Evolutionary conservation across 2,329 filamentous ascomycete species (phyloP).

Genomic region (Fusarium oligoseptatum): DNA sequence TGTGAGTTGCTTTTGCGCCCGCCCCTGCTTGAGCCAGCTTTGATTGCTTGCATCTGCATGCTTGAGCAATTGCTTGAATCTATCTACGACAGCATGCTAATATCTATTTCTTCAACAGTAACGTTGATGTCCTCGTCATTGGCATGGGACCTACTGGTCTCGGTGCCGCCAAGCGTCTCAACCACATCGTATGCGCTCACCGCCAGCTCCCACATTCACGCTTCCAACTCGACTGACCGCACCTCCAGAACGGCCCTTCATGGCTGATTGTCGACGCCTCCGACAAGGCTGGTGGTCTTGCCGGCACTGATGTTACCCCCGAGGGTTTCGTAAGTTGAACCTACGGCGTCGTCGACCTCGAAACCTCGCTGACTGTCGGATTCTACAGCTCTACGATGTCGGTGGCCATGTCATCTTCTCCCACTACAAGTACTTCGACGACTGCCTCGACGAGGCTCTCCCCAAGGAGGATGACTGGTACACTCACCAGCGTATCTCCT

Average conservation of each 20-base stretch:
- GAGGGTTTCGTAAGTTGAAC: conserved; percentile 90
- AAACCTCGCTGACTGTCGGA: conserved; percentile 36
- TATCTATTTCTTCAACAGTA: conserved; percentile 63
- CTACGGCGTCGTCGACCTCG: conserved; percentile 20
- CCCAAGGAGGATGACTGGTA: conserved; percentile 97
- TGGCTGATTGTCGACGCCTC: conserved; percentile 97
- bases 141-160: conserved; percentile 97
- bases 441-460: conserved; percentile 96
- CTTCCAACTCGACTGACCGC: conserved; percentile 42
- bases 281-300: conserved; percentile 93
- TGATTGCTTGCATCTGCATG: conserved; percentile 11
- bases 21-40: conserved; percentile 17
- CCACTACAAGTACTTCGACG: conserved; percentile 99
- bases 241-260: conserved; percentile 82
- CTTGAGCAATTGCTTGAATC: background rate
- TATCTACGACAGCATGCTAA: conserved; percentile 31
- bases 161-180: conserved; percentile 96
- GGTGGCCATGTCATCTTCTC: conserved; percentile 99
- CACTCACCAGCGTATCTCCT: conserved; percentile 97
- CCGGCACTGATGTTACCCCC: conserved; percentile 92
- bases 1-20: conserved; percentile 49
- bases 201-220: conserved; percentile 47
- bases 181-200: conserved; percentile 84
- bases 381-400: conserved; percentile 90
- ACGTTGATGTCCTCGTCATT: conserved; percentile 97